Percentiles rank a stretch among this genome's conserved stretches.
Conservation (phyloP, 768 basidiomycete genomes). For the Pulveroboletus sp. region DNA sequence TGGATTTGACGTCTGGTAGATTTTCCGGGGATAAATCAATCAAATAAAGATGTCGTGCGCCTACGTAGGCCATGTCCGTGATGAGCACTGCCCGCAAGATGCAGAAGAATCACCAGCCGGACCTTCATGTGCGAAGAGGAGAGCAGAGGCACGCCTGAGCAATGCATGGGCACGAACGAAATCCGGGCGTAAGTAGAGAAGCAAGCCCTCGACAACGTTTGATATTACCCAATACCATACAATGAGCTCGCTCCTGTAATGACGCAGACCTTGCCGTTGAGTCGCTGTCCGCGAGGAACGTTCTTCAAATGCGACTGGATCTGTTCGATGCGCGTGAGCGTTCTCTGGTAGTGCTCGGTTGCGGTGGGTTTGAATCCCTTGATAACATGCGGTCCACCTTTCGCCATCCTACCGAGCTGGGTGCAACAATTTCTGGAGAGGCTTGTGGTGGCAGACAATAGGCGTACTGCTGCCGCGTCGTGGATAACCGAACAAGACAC, state of each 20-base stretch:
- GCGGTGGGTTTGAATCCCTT: conserved; percentile 14
- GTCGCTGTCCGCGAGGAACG: conserved; percentile 47
- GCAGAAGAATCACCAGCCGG: conserved; percentile 5
- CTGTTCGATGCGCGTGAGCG: conserved; percentile 59
- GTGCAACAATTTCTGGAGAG: background rate
- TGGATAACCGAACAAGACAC: background rate
- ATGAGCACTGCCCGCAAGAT: conserved; percentile 2
- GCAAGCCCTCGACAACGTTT: conserved; percentile 4
- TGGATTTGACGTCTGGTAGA: conserved; percentile 64
- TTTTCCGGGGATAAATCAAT: conserved; percentile 66
- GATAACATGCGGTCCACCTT: conserved; percentile 4
- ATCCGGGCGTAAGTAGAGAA: conserved; percentile 10
- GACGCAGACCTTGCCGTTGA: conserved; percentile 77
- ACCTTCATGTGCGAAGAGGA: conserved; percentile 82
- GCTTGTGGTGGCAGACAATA: background rate
- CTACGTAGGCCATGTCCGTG: conserved; percentile 33
- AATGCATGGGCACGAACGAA: background rate
- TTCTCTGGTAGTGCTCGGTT: conserved; percentile 56
- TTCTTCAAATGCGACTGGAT: conserved; percentile 64
- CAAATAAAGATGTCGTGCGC: conserved; percentile 73
- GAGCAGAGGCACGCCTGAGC: conserved; percentile 63
- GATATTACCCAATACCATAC: conserved; percentile 78
- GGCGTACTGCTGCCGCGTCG: background rate
- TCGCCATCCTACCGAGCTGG: conserved; percentile 13
- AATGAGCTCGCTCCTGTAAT: conserved; percentile 85